Evolutionary conservation across 2,329 filamentous ascomycete species (phyloP).

Genomic region (Cytospora schulzeri): DNA sequence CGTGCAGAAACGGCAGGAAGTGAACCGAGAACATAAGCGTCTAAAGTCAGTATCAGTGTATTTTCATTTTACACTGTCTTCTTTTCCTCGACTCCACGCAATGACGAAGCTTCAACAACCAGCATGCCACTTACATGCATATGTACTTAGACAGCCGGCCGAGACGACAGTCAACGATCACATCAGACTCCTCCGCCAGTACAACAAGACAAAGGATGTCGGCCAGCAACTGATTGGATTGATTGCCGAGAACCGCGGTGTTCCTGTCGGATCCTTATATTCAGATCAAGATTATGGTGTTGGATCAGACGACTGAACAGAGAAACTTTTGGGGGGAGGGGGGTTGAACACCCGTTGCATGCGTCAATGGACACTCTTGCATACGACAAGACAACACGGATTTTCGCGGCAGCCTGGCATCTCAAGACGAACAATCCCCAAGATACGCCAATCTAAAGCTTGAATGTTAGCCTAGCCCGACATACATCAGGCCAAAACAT

Average conservation of each 20-base stretch:
- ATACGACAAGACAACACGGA: not conserved
- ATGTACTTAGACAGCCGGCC: constrained; percentile 28
- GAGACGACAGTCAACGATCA: constrained; percentile 31
- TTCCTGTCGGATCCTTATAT: constrained; percentile 38
- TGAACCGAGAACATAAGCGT: not conserved
- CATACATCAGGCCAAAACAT: no score
- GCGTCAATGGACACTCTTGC: not conserved
- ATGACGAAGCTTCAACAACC: not conserved
- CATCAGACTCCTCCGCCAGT: constrained; percentile 37
- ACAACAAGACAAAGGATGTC: constrained; percentile 44
- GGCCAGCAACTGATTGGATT: constrained; percentile 43
- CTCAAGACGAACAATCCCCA: no score
- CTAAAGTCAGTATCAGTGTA: constrained; percentile 7
- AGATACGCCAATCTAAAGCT: no score
- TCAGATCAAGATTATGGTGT: constrained; percentile 37
- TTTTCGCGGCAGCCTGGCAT: no score
- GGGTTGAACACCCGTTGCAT: no score
- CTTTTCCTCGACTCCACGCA: not conserved
- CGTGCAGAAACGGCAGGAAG: not conserved
- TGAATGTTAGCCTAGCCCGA: no score
- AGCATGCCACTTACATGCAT: not conserved
- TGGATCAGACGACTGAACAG: constrained; percentile 30
- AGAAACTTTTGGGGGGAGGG: not conserved
- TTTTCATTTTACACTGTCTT: not conserved
- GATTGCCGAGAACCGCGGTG: constrained; percentile 40